Base-by-base conservation (phyloP, 768 basidiomycete genomes). In the Rickenella mellea region DNA sequence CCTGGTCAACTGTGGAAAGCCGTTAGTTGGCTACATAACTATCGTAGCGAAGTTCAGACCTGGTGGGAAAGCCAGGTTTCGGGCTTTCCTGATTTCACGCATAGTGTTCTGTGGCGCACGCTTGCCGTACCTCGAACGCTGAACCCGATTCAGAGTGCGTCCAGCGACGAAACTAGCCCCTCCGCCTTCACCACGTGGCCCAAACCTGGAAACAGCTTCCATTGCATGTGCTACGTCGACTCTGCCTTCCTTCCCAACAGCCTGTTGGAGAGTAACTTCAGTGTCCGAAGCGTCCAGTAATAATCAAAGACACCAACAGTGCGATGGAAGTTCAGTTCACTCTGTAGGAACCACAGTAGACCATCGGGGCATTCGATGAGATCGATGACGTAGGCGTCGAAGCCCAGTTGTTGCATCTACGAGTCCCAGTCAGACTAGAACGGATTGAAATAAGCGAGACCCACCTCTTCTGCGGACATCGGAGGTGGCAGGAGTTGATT, bases 361-460 rank as follows among this genome's bases (percentile, higher is more conserved):
- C 82, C 81, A 7, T 76, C 69, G 0, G 92, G 86, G 42, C 78
- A 93, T 4, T 74, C 73, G 32, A 97, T 65, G 45, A 80, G 81
- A 50, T 97, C 82, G 19, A 92, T 66, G 0, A 85, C 88, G 51
- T 84, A 93, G 3, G 82, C 80, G 47, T 92, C 81, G 53, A 98
- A 89, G 4, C 79, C 78, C 14, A 79, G 55, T 12, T 48, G 45
- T 19, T 49, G 48, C 52, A 97, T 60, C 86, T 94, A 45, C 9
- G 49, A 38, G 14, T 4, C 32, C 22, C 20, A 8, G 41, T 36
- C 20, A 49, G 24, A 9, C 24, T 32, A 9, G 14, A 27, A 35
- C 5, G 27, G 20, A 30, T 22, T 14, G 6, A 21, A 19, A 22
- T 10, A 36, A 20, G 19, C 14, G 21, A 24, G 15, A 59, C 65